phyloP scores from a whole-genome alignment of 768 basidiomycete species.

The Trametes gibbosa region DNA sequence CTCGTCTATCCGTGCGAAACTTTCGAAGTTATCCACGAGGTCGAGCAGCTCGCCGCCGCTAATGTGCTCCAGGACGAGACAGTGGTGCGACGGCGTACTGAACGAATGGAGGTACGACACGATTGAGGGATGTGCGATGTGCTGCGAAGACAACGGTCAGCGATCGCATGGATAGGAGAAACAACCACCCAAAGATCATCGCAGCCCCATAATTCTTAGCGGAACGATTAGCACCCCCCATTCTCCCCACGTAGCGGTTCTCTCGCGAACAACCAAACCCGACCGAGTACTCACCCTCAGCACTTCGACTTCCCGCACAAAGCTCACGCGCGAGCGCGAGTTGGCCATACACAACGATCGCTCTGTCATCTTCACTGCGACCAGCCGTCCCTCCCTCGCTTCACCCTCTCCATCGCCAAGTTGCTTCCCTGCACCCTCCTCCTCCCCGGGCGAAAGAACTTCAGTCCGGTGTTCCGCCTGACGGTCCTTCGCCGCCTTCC shows the following conservation, averaged over 20 bases:
- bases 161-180: not conserved
- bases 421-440: not conserved
- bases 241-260: not conserved
- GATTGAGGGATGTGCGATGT: conserved; percentile 80
- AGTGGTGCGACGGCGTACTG: conserved; percentile 69
- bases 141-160: conserved; percentile 37
- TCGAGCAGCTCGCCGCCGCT: conserved; percentile 81
- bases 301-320: conserved; percentile 81
- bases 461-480: not conserved
- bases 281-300: conserved; percentile 53
- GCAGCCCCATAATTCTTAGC: too few species aligned
- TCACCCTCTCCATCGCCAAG: conserved; percentile 14
- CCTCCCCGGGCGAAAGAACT: conserved; percentile 2
- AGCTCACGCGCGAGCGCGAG: conserved; percentile 72
- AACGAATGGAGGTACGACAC: conserved; percentile 69
- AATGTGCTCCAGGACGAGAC: conserved; percentile 74
- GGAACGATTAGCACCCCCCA: too few species aligned
- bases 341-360: conserved; percentile 46
- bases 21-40: conserved; percentile 57
- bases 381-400: conserved; percentile 32
- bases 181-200: not conserved
- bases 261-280: too few species aligned
- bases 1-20: conserved; percentile 35
- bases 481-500: conserved; percentile 2
- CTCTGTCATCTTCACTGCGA: conserved; percentile 56